phyloP scores from a whole-genome alignment of 352 stramenopile genomes.

The Globisporangium paroecandrum region DNA sequence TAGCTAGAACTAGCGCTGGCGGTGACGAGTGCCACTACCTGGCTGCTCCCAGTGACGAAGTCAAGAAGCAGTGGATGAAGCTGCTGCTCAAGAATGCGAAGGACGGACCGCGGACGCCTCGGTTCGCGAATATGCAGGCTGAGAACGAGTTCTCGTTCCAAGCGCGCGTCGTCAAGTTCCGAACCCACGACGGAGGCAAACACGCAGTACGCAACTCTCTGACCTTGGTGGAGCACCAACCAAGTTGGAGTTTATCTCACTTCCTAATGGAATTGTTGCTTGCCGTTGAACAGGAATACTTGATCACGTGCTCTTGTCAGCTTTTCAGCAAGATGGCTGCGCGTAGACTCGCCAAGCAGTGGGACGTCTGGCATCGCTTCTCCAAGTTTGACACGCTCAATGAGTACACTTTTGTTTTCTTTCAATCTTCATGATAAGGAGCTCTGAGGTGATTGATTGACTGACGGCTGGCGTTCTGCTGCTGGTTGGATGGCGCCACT shows the following conservation, averaged over 20 bases:
- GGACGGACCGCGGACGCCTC: conserved; percentile 39
- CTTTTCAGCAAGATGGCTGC: conserved; percentile 46
- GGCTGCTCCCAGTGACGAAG: conserved; percentile 30
- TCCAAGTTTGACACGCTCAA: conserved; percentile 60
- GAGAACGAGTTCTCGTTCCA: conserved; percentile 43
- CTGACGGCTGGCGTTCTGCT: not conserved
- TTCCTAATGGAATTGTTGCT: too few relatives aligned
- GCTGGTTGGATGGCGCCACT: not conserved
- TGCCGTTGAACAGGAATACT: conserved; percentile 47
- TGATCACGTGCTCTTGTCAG: conserved; percentile 57
- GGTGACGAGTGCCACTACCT: conserved; percentile 38
- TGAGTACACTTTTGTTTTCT: conserved; percentile 22
- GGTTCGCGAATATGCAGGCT: conserved; percentile 30
- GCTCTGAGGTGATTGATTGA: not conserved
- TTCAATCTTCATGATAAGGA: not conserved
- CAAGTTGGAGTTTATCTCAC: too few relatives aligned
- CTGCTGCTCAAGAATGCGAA: conserved; percentile 35
- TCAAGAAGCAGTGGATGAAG: conserved; percentile 60
- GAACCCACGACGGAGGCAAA: conserved; percentile 37
- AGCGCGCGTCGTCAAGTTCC: conserved; percentile 38
- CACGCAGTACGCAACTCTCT: conserved; percentile 36
- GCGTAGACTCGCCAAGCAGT: conserved; percentile 51
- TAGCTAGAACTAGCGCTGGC: not conserved
- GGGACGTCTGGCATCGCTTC: conserved; percentile 64
- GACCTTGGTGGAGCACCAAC: too few relatives aligned